Evolutionary conservation across 2,329 filamentous ascomycete genomes (phyloP).

Genomic region (Helminthosporium solani): DNA sequence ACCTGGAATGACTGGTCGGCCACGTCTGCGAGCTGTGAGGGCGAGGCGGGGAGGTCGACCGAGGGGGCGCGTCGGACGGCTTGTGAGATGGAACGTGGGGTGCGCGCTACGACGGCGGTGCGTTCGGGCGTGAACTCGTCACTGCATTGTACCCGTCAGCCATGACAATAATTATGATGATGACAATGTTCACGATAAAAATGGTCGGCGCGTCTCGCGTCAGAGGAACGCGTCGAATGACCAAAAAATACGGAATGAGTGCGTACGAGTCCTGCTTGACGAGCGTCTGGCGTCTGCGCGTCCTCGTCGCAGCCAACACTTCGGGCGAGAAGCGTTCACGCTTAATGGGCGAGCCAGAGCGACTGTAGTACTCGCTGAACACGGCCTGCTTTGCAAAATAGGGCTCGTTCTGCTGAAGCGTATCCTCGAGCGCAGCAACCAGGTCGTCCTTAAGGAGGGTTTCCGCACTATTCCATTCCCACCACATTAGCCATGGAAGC

Average conservation of each 20-base stretch:
- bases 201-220: conserved; percentile 32
- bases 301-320: conserved; percentile 32
- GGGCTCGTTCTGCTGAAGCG: conserved; percentile 61
- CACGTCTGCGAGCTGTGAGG: conserved; percentile 59
- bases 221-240: conserved; percentile 22
- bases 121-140: conserved; percentile 48
- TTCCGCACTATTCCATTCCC: conserved; percentile 58
- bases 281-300: conserved; percentile 37
- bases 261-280: conserved; percentile 39
- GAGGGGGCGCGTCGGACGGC: conserved; percentile 59
- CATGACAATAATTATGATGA: too few relatives aligned
- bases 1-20: conserved; percentile 61
- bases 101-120: conserved; percentile 47
- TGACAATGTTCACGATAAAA: too few relatives aligned
- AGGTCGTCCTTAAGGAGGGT: conserved; percentile 76
- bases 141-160: conserved; percentile 37
- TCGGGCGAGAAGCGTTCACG: conserved; percentile 44
- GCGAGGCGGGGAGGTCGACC: conserved; percentile 68
- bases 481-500: conserved; percentile 13
- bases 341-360: conserved; percentile 57
- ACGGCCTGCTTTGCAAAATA: conserved; percentile 63
- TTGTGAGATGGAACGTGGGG: conserved; percentile 36
- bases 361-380: conserved; percentile 75
- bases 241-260: too few relatives aligned
- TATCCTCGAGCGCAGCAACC: conserved; percentile 49